Base-by-base conservation (phyloP, 2,329 filamentous ascomycete species). In the Epichloe sp. region DNA sequence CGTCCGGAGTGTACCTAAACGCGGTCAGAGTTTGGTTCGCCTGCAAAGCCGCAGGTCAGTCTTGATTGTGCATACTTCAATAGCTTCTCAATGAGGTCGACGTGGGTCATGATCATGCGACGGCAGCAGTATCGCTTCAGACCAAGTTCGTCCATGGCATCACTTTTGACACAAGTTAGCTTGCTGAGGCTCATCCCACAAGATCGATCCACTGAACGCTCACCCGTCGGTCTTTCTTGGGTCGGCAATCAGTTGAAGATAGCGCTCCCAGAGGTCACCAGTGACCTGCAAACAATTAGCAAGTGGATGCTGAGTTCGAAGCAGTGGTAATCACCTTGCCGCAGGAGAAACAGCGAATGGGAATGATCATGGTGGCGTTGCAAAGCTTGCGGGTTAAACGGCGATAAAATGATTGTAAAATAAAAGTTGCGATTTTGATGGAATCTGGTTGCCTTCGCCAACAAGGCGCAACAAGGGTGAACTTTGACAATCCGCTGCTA, bases 41-140 rank as follows among this genome's bases (percentile, higher is more conserved):
- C 44, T n/a, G 34, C 17, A 37, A 43, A 8, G 15, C 10, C 7
- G 26, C 12, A n/a, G 2, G 34, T 26, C 11, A 8, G 36, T 37
- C 19, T 15, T 37, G 14, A 11, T 31, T 41, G 23, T 38, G 51
- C 79, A 60, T 83, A 95, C 87, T 91, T 88, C 58, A 98, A 81
- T 48, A 98, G 81, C 73, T 98, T 98, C 77, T 98, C 93, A 61
- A 98, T 96, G 55, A 98, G 77, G 68, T 98, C 93, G 62, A 98
- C 93, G 71, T 98, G 93, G 54, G 93, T 98, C 86, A 98, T 96
- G 69, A 98, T 83, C 93, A 98, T 98, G 64, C 93, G 86, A 61
- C 93, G 87, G 75, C 93, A 98, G 79, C 93, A 98, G 76, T 98
- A 98, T 60, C 93, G 82, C 71, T 88, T 91, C 64, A 94, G 85